These are phyloP conservation scores for Exophiala xenobiotica DNA, from an alignment of 2,329 filamentous ascomycete genomes.

Conservation along the genomic window DNA sequence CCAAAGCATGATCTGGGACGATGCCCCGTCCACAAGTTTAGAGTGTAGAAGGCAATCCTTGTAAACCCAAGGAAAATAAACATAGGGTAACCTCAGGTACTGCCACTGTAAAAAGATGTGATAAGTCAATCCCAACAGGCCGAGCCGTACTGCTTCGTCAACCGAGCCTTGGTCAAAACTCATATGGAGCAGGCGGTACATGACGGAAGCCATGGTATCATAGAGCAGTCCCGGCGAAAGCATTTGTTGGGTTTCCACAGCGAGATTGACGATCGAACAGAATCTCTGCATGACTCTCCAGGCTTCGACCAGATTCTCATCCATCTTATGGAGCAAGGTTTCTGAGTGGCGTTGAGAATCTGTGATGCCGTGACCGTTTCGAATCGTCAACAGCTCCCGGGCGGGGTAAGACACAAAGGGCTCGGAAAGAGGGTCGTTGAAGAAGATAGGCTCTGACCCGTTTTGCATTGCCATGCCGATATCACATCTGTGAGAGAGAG, in stretches of 20 bases:
- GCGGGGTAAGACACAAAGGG: slow-evolving; percentile 30
- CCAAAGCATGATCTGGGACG: slow-evolving; percentile 24
- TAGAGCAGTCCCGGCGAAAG: slow-evolving; percentile 30
- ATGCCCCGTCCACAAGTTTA: background rate
- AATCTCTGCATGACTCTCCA: slow-evolving; percentile 34
- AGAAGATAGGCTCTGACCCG: slow-evolving; percentile 32
- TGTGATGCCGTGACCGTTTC: background rate
- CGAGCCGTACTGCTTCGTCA: slow-evolving; percentile 42
- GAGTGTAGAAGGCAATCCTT: slow-evolving; percentile 19
- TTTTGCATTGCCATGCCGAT: slow-evolving; percentile 32
- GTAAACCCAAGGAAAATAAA: slow-evolving; percentile 23
- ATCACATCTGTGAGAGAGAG: slow-evolving; percentile 30
- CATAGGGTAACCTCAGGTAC: slow-evolving; percentile 28
- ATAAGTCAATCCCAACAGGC: slow-evolving; percentile 41
- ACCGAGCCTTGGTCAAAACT: slow-evolving; percentile 31
- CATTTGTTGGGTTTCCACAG: slow-evolving; percentile 23
- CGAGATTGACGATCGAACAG: slow-evolving; percentile 33
- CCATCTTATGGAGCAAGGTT: slow-evolving; percentile 22
- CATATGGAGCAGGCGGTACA: slow-evolving; percentile 44
- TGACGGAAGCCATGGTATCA: slow-evolving; percentile 41
- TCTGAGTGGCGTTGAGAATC: slow-evolving; percentile 1
- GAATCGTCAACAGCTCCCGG: slow-evolving; percentile 9
- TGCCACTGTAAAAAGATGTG: slow-evolving; percentile 43
- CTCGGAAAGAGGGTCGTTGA: slow-evolving; percentile 26
- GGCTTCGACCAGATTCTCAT: slow-evolving; percentile 26